Base-by-base conservation (phyloP, 2,329 filamentous ascomycete genomes). In the Colletotrichum sublineola region DNA sequence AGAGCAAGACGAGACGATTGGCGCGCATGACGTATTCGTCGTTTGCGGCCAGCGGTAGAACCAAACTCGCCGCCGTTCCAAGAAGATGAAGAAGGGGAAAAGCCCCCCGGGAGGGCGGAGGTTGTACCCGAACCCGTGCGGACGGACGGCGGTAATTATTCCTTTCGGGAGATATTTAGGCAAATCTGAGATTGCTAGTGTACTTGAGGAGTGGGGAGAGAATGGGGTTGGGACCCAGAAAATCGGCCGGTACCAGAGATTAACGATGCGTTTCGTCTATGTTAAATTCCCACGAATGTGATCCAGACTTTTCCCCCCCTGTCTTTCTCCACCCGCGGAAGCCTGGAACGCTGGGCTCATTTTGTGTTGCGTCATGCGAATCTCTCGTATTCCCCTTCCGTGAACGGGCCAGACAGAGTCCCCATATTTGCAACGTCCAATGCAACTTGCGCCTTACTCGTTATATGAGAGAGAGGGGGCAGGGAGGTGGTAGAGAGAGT, bases 241-340 rank as follows among this genome's bases (percentile, higher is more conserved):
- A 57, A 65, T 6, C 36, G 61, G 60, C 60, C 63, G 33, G 36
- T 48, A n/a, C 18, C 36, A 66, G 29, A 50, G 9, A 55, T 50
- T 36, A 46, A 38, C 36, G 40, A 44, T 18, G 6, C n/a, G 52
- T 56, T 55, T 52, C 67, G 42, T 18, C 14, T 12, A 57, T 18
- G 40, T 65, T 58, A 53, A 64, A 64, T 33, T 48, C 46, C 50
- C 67, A 63, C 67, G 42, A 69, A 69, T 69, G 42, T 48, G 24
- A 57, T 48, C 20, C n/a, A 12, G 46, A 48, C 9, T 12, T 2
- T n/a, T 24, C 24, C 24, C 24, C 24, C 24, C 24, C 24, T 24
- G 24, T 24, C 24, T 9, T 48, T 24, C 20, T 9, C 46, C 46
- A 48, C 46, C 9, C 6, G 3, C 9, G 18, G 18, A 5, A 46